phyloP scores from a whole-genome alignment of 768 basidiomycete genomes.

The Auricularia auricula-judae region DNA sequence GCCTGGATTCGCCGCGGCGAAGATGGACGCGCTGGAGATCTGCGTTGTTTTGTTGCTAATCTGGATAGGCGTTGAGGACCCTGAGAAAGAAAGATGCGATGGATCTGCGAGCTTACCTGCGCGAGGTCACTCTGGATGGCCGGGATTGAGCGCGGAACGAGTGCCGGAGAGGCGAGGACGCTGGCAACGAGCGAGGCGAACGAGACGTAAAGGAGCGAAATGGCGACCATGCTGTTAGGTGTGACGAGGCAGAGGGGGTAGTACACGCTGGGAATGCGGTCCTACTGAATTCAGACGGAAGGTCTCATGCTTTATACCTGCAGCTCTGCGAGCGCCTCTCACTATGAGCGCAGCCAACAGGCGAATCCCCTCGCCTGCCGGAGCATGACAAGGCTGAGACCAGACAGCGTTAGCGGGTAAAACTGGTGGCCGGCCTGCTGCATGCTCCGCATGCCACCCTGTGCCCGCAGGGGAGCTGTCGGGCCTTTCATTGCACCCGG shows the following conservation, averaged over 20 bases:
- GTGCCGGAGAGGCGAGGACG: neutral
- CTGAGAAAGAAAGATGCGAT: neutral
- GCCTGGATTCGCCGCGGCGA: neutral
- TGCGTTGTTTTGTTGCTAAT: neutral
- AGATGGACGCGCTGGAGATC: neutral
- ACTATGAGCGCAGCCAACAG: too few relatives aligned
- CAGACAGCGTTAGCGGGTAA: too few relatives aligned
- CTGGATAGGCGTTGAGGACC: neutral
- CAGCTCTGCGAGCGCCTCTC: too few relatives aligned
- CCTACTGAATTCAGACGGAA: neutral
- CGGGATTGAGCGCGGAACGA: neutral
- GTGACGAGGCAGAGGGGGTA: neutral
- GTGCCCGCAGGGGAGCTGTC: too few relatives aligned
- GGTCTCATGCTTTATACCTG: neutral
- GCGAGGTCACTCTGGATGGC: neutral
- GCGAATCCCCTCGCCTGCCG: too few relatives aligned
- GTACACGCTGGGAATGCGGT: neutral
- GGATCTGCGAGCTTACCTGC: neutral
- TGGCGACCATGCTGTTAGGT: neutral
- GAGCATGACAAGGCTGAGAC: too few relatives aligned
- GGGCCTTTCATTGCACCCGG: too few relatives aligned
- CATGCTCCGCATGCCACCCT: too few relatives aligned
- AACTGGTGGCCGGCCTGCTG: too few relatives aligned
- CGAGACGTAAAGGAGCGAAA: neutral
- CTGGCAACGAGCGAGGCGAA: neutral